phyloP scores from a whole-genome alignment of 2,329 filamentous ascomycete genomes.

The Neofusicoccum sp. region DNA sequence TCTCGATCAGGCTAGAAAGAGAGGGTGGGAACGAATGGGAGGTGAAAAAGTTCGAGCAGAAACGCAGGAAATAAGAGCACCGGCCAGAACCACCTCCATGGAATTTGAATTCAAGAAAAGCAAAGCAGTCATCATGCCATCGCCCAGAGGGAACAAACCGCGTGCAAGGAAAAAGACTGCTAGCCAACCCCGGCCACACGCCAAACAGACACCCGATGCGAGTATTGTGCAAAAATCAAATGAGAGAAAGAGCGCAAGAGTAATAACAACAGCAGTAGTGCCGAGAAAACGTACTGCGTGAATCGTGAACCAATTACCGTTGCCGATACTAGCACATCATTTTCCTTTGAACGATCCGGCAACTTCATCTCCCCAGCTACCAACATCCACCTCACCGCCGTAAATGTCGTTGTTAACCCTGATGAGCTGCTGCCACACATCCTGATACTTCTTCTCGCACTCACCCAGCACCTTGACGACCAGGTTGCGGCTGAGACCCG shows the following conservation, averaged over 20 bases:
- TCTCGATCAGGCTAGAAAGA: neutral
- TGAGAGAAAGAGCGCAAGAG: neutral
- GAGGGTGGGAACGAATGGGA: neutral
- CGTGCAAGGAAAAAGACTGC: neutral
- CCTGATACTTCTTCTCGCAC: constrained; percentile 57
- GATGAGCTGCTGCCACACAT: constrained; percentile 51
- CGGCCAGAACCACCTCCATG: neutral
- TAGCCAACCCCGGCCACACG: constrained; percentile 10
- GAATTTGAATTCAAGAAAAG: neutral
- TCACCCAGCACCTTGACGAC: constrained; percentile 60
- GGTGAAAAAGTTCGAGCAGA: no score
- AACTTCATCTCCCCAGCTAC: constrained; percentile 17
- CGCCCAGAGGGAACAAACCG: neutral
- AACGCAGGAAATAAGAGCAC: no score
- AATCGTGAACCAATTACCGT: neutral
- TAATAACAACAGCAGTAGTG: neutral
- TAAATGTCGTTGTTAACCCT: constrained; percentile 45
- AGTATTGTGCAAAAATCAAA: neutral
- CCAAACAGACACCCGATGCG: neutral
- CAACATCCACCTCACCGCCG: constrained; percentile 45
- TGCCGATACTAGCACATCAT: neutral
- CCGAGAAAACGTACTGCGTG: neutral
- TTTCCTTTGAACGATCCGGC: constrained; percentile 12
- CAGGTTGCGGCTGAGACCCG: constrained; percentile 59
- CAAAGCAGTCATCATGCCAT: constrained; percentile 7